These are phyloP conservation scores for Yamadazyma spencermartinsiae DNA, from an alignment of 1,139 yeast genomes.

Conservation along the genomic window DNA sequence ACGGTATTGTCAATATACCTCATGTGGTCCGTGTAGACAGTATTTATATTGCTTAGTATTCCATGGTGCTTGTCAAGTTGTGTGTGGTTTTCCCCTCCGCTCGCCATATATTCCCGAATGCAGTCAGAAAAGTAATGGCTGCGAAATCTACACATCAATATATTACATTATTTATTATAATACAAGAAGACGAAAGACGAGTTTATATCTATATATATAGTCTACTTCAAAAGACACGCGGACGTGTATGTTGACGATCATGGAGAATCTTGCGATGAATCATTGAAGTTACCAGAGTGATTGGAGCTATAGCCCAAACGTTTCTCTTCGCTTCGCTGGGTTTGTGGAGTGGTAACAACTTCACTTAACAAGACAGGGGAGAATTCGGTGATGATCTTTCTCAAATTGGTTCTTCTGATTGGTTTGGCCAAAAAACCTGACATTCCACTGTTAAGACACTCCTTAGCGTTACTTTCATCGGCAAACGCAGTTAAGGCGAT, in stretches of 20 bases:
- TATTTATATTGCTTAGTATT: too few relatives aligned
- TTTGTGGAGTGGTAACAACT: slow-evolving; percentile 31
- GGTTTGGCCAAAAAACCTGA: slow-evolving; percentile 88
- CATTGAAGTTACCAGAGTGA: neutral
- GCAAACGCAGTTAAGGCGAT: slow-evolving; percentile 95
- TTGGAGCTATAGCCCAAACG: slow-evolving; percentile 14
- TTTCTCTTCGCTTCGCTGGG: slow-evolving; percentile 20
- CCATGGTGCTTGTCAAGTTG: too few relatives aligned
- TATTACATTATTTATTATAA: too few relatives aligned
- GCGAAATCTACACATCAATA: too few relatives aligned
- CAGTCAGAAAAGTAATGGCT: too few relatives aligned
- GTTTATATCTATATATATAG: neutral
- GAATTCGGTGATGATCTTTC: slow-evolving; percentile 50
- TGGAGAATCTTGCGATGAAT: slow-evolving; percentile 1
- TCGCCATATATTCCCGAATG: too few relatives aligned
- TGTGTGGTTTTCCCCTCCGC: too few relatives aligned
- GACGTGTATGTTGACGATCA: too few relatives aligned
- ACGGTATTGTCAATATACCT: too few relatives aligned
- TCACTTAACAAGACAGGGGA: slow-evolving; percentile 33
- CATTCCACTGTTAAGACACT: slow-evolving; percentile 83
- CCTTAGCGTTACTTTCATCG: slow-evolving; percentile 78
- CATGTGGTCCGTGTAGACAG: too few relatives aligned
- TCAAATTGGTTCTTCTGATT: slow-evolving; percentile 66
- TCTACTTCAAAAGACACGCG: too few relatives aligned
- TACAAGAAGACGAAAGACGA: too few relatives aligned